phyloP scores from a whole-genome alignment of 768 basidiomycete genomes.

The Hirschioporus abietinus region DNA sequence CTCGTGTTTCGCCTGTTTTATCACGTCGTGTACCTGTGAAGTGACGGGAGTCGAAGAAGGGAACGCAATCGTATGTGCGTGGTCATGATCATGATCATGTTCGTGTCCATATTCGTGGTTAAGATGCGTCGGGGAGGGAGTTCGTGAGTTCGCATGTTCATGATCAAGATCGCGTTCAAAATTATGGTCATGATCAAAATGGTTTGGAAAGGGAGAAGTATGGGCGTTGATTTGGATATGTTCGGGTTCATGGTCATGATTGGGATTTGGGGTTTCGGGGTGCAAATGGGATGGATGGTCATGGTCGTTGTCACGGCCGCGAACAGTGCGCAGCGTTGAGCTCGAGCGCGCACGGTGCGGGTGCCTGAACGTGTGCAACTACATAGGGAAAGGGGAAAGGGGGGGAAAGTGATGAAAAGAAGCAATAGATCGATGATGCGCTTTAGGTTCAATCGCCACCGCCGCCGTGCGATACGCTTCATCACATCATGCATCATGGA shows the following conservation, averaged over 20 bases:
- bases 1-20: slow-evolving; percentile 67
- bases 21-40: slow-evolving; percentile 59
- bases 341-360: not conserved
- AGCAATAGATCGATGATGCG: slow-evolving; percentile 35
- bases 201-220: not conserved
- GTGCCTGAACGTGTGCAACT: slow-evolving; percentile 13
- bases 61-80: not conserved
- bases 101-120: not conserved
- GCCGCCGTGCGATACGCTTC: not conserved
- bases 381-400: slow-evolving; percentile 33
- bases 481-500: not conserved
- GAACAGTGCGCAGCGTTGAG: not conserved
- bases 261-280: not conserved
- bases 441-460: slow-evolving; percentile 12
- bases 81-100: not conserved
- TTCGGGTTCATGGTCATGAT: not conserved
- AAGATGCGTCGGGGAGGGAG: not conserved
- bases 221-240: not conserved
- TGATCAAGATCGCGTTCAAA: not conserved
- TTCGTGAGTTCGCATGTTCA: not conserved
- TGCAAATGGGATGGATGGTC: not conserved
- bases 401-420: slow-evolving; percentile 22
- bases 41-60: not conserved
- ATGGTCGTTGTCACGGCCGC: not conserved
- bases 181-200: not conserved